Percentiles rank a stretch among this genome's conserved stretches.
Conservation (phyloP, 805 yeast species). For the Ogataea populi-albae region DNA sequence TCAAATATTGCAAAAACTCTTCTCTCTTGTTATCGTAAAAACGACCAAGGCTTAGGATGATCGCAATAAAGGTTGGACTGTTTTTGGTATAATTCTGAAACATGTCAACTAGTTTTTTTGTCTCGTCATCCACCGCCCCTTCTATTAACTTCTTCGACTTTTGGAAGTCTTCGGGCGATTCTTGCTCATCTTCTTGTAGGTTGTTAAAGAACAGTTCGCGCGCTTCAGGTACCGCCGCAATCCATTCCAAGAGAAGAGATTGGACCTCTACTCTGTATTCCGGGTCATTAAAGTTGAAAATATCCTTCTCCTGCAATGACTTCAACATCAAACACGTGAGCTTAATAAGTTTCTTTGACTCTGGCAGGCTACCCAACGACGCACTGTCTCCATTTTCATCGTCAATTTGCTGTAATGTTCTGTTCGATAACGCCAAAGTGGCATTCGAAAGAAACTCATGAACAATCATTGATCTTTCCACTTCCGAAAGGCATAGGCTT, state of each 20-base stretch:
- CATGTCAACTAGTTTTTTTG: too few species aligned
- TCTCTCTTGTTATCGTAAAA: conserved; percentile 17
- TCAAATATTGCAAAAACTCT: conserved; percentile 22
- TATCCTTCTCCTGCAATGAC: conserved; percentile 43
- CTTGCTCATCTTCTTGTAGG: conserved; percentile 13
- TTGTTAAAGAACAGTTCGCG: conserved; percentile 46
- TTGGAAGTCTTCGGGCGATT: too few species aligned
- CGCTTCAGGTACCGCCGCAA: conserved; percentile 55
- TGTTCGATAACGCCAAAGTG: conserved; percentile 38
- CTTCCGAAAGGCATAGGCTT: conserved; percentile 46
- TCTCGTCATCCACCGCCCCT: too few species aligned
- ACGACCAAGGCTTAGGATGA: conserved; percentile 20
- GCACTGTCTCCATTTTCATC: conserved; percentile 16
- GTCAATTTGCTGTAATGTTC: conserved; percentile 10
- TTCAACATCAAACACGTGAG: conserved; percentile 63
- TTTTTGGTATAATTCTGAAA: conserved; percentile 13
- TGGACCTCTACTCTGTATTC: conserved; percentile 62
- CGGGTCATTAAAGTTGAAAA: conserved; percentile 41
- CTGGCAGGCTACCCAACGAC: conserved; percentile 31
- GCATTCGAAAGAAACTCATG: conserved; percentile 68
- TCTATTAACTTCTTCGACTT: too few species aligned
- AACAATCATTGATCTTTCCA: conserved; percentile 63
- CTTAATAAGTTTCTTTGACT: conserved; percentile 42
- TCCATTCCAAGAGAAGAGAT: conserved; percentile 60
- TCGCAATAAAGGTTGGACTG: conserved; percentile 14